Base-by-base conservation (phyloP, 352 stramenopile genomes). In the Globisporangium nodosum region DNA sequence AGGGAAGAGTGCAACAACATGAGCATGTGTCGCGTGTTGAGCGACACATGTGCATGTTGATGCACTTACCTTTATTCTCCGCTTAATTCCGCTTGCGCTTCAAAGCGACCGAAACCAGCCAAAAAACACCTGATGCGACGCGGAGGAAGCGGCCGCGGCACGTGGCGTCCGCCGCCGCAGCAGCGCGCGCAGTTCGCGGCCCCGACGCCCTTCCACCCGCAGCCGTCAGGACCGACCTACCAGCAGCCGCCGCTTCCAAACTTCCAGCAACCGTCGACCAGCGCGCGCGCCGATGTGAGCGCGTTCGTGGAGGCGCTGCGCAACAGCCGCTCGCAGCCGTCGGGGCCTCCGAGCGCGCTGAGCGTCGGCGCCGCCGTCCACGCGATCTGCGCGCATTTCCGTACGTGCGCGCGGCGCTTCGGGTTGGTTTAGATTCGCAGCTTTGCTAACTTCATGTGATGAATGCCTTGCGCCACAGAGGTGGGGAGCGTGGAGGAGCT, bases 351-450 rank as follows among this genome's bases (percentile, higher is more conserved):
- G 11, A 90, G 82, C 27, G 79, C 80, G 39, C 63, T 92, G 48
- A 81, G 66, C 16, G 60, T 90, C 13, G 55, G 68, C 40, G 57
- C 69, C 5, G 65, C 78, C 1, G 58, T 85, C 16, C 76, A 78
- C 13, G 80, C 78, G 27, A 76, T 89, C 43, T 88, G 78, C 60
- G 59, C 50, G 27, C 79, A 88, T 54, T 92, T 90, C 64, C 68
- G 78, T 85, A 70, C 61, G 75, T 71, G 27, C n/a, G 5, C 46
- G 9, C 37, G 37, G 12, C 33, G 33, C 12, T 18, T 4, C 0
- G 12, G 11, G 12, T 12, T 13, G 31, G 27, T 59, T 20, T 50
- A 3, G 20, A 50, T 49, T 56, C 48, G 45, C 33, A 43, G 18
- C 33, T 33, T 18, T 58, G 12, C 40, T 47, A 6, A 21, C 40